Evolutionary conservation across 352 stramenopile genomes (phyloP), one percentile per base, ranked within the genome.

Genomic region (Phytophthora constricta): DNA sequence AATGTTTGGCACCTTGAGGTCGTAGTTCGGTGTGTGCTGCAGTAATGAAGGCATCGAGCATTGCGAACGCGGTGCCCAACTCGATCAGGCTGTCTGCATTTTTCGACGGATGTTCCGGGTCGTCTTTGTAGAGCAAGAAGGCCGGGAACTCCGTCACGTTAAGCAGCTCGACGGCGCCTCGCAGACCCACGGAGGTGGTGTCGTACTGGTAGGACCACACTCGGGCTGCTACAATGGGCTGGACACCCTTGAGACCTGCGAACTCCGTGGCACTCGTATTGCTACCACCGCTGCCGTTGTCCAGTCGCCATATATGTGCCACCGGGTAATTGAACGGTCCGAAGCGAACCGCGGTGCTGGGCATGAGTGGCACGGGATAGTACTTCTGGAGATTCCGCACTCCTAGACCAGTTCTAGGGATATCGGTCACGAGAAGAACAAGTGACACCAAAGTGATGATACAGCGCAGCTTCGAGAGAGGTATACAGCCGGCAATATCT

Each of bases 311-410:
- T 19, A 85, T 65, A 17, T 87, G 79, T 5, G 53, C 56, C 17
- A 88, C 52, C 0, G 68, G 72, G 39, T 88, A 87, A n/a, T 67
- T 56, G 46, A 80, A 87, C 8, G 77, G 79, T 9, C 77, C 82
- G 28, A 83, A 90, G 23, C 54, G 67, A 25, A 77, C 60, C 2
- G 52, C 64, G 4, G 68, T 71, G 33, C 53, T 62, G 1, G 79
- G 79, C 23, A 72, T 71, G 4, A 70, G 62, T 7, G 50, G 13
- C 0, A 58, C 43, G 0, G 60, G 37, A 37, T 77, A 83, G n/a
- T 71, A 77, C 4, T 73, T 41, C 3, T 48, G 48, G 11, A 82
- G 23, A 19, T 54, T 63, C 23, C 28, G 23, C 4, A 84, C 58
- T 0, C 75, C 75, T 11, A 89, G 57, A 1, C 82, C 79, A 0